Conservation (phyloP, 2,329 filamentous ascomycete genomes). For the Trichophyton rubrum region DNA sequence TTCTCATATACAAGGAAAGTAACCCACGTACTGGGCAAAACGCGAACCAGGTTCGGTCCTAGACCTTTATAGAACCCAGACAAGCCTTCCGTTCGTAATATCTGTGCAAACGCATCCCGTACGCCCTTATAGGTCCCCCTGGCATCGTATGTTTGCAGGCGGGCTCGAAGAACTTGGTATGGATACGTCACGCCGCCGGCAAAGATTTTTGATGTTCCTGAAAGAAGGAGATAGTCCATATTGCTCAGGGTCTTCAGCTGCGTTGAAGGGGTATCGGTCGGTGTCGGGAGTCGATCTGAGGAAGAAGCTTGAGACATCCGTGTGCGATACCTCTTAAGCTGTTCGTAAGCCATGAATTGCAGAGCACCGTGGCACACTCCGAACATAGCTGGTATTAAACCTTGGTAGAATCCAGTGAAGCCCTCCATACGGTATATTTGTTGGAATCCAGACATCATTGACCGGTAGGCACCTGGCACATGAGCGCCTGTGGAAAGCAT, state of each 20-base stretch:
- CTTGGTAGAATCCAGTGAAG: slow-evolving; percentile 69
- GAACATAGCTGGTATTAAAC: slow-evolving; percentile 67
- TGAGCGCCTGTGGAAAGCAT: slow-evolving; percentile 78
- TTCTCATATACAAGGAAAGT: slow-evolving; percentile 98
- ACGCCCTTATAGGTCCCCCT: slow-evolving; percentile 60
- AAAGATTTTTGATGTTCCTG: slow-evolving; percentile 69
- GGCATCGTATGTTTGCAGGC: slow-evolving; percentile 81
- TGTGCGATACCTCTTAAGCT: slow-evolving; percentile 50
- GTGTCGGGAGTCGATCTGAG: background rate
- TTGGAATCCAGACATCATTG: slow-evolving; percentile 57
- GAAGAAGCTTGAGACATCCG: slow-evolving; percentile 11
- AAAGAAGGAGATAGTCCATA: slow-evolving; percentile 67
- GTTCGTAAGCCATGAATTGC: slow-evolving; percentile 91
- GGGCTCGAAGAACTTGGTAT: slow-evolving; percentile 79
- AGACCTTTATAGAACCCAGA: slow-evolving; percentile 85
- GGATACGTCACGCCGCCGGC: slow-evolving; percentile 88
- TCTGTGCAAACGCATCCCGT: slow-evolving; percentile 56
- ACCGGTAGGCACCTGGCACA: slow-evolving; percentile 65
- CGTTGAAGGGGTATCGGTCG: background rate
- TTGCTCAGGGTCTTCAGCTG: slow-evolving; percentile 42
- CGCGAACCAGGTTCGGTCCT: slow-evolving; percentile 75
- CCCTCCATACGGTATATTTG: slow-evolving; percentile 62
- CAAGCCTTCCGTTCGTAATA: slow-evolving; percentile 68
- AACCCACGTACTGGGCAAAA: slow-evolving; percentile 88
- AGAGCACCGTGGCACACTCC: slow-evolving; percentile 87